A percentile compares a stretch with the other conserved stretches of the same genome.
These are phyloP conservation scores for Hordeum vulgare DNA, from an alignment of 176 grass and related monocot genomes.

Conservation along the genomic window MorexV3_pseudomolecules_assembly NC_058521.1:562385168-562385667, in stretches of 20 bases:
- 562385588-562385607: too few relatives aligned
- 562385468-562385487: not conserved
- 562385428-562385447: not conserved
- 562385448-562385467: not conserved
- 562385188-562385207: not conserved
- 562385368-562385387: not conserved
- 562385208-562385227: not conserved
- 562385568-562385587: not conserved
- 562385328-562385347: not conserved
- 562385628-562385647: too few relatives aligned
- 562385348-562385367: not conserved
- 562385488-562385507: not conserved
- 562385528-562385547: not conserved
- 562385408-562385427: not conserved
- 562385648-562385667: too few relatives aligned
- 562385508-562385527: not conserved
- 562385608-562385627: too few relatives aligned
- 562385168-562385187: slow-evolving; percentile 5
- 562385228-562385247: not conserved
- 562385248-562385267: not conserved
- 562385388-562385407: not conserved
- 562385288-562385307: not conserved
- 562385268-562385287: not conserved
- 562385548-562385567: not conserved
- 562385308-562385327: not conserved